Evolutionary conservation across 202 grass and related monocot genomes (phyloP).

Genomic region (Carex arenaria): DNA sequence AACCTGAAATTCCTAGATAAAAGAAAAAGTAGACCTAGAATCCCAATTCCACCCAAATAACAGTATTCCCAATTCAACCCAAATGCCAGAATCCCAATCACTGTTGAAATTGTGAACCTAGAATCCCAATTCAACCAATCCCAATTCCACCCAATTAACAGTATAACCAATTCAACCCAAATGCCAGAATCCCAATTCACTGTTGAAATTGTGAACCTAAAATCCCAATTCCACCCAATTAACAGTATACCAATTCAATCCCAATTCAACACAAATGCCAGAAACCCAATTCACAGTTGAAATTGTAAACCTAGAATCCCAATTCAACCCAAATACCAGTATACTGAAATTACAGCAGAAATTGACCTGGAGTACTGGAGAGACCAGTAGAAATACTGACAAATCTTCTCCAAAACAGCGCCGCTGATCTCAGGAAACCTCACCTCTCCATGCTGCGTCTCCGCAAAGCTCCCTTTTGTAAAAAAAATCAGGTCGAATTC

Average conservation of each 20-base stretch:
- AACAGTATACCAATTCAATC: no score
- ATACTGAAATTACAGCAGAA: no score
- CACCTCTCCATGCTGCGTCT: slow-evolving; percentile 71
- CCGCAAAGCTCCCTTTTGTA: slow-evolving; percentile 63
- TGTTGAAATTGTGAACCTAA: background rate
- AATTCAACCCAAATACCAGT: background rate
- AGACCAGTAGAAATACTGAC: slow-evolving; percentile 97
- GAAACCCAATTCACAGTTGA: no score
- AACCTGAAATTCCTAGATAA: background rate
- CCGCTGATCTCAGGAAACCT: slow-evolving; percentile 86
- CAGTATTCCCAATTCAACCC: no score
- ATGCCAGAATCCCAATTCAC: background rate
- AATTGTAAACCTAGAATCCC: no score
- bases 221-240: background rate
- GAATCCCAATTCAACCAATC: no score
- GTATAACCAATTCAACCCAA: no score
- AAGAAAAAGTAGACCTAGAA: background rate
- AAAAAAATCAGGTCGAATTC: background rate
- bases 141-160: no score
- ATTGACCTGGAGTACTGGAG: slow-evolving; percentile 64
- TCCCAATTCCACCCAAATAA: background rate
- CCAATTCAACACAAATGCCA: no score
- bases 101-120: no score
- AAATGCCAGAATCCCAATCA: no score
- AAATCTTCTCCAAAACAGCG: slow-evolving; percentile 81